phyloP scores from a whole-genome alignment of 768 basidiomycete genomes.

The Mycena pura region DNA sequence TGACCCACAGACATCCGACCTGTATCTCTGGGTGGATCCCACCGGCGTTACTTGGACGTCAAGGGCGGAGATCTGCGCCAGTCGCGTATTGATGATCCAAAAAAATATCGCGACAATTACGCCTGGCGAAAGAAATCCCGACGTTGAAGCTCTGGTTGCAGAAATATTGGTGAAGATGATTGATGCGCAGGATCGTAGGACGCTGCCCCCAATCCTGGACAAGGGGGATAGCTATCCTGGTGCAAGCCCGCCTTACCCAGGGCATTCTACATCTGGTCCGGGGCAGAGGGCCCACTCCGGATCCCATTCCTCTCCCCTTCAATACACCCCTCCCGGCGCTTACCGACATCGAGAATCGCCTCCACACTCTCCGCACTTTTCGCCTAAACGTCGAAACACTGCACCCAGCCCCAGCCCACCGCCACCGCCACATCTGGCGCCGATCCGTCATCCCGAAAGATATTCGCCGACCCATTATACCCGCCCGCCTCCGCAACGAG shows the following conservation, averaged over 20 bases:
- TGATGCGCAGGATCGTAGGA: conserved; percentile 14
- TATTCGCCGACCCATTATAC: background rate
- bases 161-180: conserved; percentile 27
- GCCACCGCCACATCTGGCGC: background rate
- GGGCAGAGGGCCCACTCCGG: conserved; percentile 3
- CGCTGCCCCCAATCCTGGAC: conserved; percentile 20
- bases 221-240: conserved; percentile 7
- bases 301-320: conserved; percentile 14
- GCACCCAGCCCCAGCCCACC: background rate
- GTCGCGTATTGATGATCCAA: conserved; percentile 24
- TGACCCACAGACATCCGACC: conserved; percentile 23
- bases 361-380: background rate
- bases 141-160: conserved; percentile 21
- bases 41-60: conserved; percentile 25
- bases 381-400: background rate
- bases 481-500: background rate
- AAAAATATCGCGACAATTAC: conserved; percentile 17
- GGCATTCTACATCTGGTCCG: background rate
- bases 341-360: background rate
- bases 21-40: conserved; percentile 26
- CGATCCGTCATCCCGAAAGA: background rate
- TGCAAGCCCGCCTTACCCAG: background rate
- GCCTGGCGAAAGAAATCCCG: conserved; percentile 19
- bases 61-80: conserved; percentile 23
- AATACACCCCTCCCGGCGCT: background rate